Evolutionary conservation across 768 basidiomycete species (phyloP).

Genomic region (Leucosporidium scottii): DNA sequence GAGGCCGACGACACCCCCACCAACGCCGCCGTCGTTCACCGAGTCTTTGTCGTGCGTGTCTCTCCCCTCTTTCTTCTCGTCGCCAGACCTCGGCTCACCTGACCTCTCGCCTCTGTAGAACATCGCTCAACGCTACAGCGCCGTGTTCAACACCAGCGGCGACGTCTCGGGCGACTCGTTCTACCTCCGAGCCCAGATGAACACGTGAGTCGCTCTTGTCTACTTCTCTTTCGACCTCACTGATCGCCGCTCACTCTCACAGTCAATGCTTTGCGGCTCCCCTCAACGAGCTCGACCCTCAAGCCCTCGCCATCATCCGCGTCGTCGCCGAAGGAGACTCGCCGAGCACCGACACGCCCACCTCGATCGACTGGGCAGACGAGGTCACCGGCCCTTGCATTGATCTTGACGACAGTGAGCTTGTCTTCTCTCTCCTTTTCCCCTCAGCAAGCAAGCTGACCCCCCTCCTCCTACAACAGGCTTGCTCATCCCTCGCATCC

Average conservation of each 20-base stretch:
- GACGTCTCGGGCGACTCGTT: constrained; percentile 29
- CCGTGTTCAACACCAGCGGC: constrained; percentile 31
- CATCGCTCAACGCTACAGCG: constrained; percentile 34
- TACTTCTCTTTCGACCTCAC: neutral
- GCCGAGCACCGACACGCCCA: neutral
- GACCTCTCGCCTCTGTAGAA: neutral
- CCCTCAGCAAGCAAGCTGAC: too few species aligned
- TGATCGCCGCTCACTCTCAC: neutral
- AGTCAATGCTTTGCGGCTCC: neutral
- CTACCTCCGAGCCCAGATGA: constrained; percentile 11
- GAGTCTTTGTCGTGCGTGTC: constrained; percentile 22
- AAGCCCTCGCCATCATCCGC: constrained; percentile 6
- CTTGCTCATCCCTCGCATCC: neutral
- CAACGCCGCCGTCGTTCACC: constrained; percentile 19
- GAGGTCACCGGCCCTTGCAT: neutral
- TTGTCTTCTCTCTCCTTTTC: neutral
- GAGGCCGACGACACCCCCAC: constrained; percentile 36
- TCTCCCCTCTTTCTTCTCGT: neutral
- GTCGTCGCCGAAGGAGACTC: neutral
- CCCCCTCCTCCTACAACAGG: neutral
- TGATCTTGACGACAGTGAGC: constrained; percentile 6
- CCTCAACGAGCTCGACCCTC: constrained; percentile 9
- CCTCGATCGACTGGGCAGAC: constrained; percentile 6
- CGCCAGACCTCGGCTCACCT: too few species aligned
- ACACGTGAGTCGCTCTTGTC: neutral